These are phyloP conservation scores for Xylaria palmicola DNA, from an alignment of 495 filamentous ascomycete genomes.

Conservation along the genomic window DNA sequence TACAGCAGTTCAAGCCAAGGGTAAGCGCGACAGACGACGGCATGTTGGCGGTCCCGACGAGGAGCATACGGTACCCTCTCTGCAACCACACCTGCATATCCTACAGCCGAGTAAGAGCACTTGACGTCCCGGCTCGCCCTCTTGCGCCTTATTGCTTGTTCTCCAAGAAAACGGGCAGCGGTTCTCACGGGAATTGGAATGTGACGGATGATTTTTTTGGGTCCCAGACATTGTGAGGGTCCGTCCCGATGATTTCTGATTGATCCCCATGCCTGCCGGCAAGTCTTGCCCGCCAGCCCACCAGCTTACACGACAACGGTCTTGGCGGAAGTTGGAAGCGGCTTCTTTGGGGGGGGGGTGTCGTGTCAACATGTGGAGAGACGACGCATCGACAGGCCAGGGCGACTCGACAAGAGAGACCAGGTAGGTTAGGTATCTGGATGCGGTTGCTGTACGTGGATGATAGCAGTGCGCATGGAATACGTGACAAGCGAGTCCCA, in stretches of 20 bases:
- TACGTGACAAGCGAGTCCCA: neutral
- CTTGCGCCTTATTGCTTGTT: neutral
- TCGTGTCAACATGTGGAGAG: slow-evolving; percentile 6
- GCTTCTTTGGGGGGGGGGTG: neutral
- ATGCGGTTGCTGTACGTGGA: neutral
- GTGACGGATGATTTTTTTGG: neutral
- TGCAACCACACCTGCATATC: slow-evolving; percentile 11
- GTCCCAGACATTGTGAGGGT: neutral
- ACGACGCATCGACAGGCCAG: neutral
- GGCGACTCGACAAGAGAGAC: neutral
- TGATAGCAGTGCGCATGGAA: neutral
- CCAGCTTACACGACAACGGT: neutral
- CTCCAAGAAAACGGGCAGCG: neutral
- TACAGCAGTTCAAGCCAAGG: neutral
- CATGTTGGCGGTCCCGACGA: slow-evolving; percentile 8
- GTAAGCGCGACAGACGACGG: slow-evolving; percentile 8
- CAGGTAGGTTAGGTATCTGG: too few relatives aligned
- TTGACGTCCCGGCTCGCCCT: slow-evolving; percentile 2
- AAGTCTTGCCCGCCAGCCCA: slow-evolving; percentile 1
- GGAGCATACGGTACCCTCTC: neutral
- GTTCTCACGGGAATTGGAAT: neutral
- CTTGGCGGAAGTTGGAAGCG: slow-evolving; percentile 13
- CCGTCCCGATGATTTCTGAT: neutral
- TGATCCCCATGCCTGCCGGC: neutral
- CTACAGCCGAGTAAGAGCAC: neutral